These are phyloP conservation scores for Aspergillus ustus DNA, from an alignment of 2,329 filamentous ascomycete species.

Conservation along the genomic window DNA sequence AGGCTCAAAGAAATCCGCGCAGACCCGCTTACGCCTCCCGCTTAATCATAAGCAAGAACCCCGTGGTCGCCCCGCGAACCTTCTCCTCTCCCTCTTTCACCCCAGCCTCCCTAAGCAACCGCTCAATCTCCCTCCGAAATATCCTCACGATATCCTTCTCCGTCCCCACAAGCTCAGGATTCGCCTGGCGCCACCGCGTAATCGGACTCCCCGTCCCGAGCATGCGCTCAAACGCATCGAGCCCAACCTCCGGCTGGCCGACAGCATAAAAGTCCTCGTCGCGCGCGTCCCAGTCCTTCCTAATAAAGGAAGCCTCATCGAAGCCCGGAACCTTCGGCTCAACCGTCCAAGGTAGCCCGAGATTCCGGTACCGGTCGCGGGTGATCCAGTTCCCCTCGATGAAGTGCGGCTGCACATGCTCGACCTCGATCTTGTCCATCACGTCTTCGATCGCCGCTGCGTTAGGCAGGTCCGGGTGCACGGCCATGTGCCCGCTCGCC, in stretches of 20 bases:
- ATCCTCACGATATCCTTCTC: constrained; percentile 11
- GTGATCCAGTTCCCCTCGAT: constrained; percentile 50
- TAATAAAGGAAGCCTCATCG: background rate
- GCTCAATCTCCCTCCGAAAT: constrained; percentile 11
- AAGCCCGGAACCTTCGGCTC: constrained; percentile 42
- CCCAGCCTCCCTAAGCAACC: constrained; percentile 6
- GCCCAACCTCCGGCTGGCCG: background rate
- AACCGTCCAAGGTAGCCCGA: constrained; percentile 57
- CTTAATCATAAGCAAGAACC: constrained; percentile 10
- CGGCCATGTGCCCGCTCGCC: constrained; percentile 21
- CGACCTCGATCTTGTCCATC: constrained; percentile 44
- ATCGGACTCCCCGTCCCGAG: constrained; percentile 14
- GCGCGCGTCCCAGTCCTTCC: background rate
- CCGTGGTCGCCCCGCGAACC: constrained; percentile 5
- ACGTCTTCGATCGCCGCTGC: constrained; percentile 47
- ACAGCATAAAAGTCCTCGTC: background rate
- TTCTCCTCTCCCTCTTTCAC: constrained; percentile 8
- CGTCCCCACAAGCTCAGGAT: constrained; percentile 9
- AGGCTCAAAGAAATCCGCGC: too few species aligned
- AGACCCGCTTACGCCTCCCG: background rate
- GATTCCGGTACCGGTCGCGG: constrained; percentile 46
- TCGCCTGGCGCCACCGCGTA: constrained; percentile 14
- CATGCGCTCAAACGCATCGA: constrained; percentile 9
- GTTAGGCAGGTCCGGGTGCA: constrained; percentile 44
- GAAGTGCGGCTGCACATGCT: constrained; percentile 45